Evolutionary conservation across 768 basidiomycete genomes (phyloP), one percentile per base, ranked within the genome.

Genomic region (Hortiboletus campestris): DNA sequence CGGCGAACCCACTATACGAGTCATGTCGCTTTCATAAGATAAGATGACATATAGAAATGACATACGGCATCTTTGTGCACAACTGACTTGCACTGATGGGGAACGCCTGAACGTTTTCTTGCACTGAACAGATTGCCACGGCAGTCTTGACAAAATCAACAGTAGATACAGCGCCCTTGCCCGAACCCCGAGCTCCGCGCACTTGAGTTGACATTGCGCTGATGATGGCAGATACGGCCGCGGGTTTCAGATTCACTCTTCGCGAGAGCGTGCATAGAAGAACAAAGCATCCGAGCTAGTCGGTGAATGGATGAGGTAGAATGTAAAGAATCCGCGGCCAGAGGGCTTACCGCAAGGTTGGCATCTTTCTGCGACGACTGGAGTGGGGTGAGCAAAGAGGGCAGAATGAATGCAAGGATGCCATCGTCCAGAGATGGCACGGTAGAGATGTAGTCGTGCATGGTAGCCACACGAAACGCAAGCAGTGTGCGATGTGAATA

Each of bases 391-490:
- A 90, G 66, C 16, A 86, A 67, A 2, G 86, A 83, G 7, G 88
- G 84, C 0, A 93, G 68, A 11, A 91, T 59, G 64, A 82, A 81
- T 0, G 85, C 87, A 14, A 87, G 70, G 0, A 81, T 78, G 17
- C 84, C 86, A 66, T 89, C 88, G 60, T 88, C 83, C 32, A 90
- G 64, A 5, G 67, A 60, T 51, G 85, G 79, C 34, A 69, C 75
- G 42, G 79, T 74, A 36, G 84, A 80, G 38, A 99, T 77, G 64
- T 89, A 95, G 39, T 91, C 93, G 34, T 94, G 82, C 42, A 93
- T 72, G 1, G 81, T 82, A 8, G 89, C 86, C 8, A 89, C 81
- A 69, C 92, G 91, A 74, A 98, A 98, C 1, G 85, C 85, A 42
- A 93, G 71, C 16, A 98, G 73, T 0, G 88, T 82, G 36, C 85